Conservation (phyloP, 108 stramenopile species). For the Cyclostephanos invisitatus region DNA sequence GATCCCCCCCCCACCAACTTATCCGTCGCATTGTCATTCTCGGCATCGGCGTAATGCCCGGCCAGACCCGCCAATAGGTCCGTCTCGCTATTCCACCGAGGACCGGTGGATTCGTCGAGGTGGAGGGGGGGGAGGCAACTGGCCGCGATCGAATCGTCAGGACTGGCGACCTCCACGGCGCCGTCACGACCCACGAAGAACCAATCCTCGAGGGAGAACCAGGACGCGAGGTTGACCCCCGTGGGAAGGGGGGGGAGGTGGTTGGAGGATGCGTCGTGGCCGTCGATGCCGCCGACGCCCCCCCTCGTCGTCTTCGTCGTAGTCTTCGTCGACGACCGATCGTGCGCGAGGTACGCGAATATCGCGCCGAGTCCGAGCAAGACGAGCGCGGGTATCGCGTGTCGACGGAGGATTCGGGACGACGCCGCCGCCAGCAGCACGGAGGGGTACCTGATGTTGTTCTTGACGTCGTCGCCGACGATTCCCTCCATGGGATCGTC, state of each 20-base stretch:
- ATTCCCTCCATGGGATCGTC: neutral
- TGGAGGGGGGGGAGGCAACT: constrained; percentile 72
- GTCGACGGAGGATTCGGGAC: neutral
- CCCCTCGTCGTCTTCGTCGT: neutral
- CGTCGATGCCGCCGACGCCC: neutral
- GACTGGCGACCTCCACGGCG: constrained; percentile 72
- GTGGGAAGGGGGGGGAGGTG: constrained; percentile 44
- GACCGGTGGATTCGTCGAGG: constrained; percentile 54
- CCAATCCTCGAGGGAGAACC: constrained; percentile 85
- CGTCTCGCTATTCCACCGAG: constrained; percentile 74
- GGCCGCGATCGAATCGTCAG: constrained; percentile 52
- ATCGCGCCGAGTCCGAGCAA: neutral
- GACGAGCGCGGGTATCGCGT: neutral
- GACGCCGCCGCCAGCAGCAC: too few species aligned
- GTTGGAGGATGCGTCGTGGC: neutral
- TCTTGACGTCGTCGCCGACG: neutral
- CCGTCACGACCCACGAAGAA: constrained; percentile 68
- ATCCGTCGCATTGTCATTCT: constrained; percentile 2
- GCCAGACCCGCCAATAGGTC: constrained; percentile 58
- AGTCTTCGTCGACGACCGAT: too few species aligned
- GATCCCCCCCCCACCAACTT: constrained; percentile 21
- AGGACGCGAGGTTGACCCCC: constrained; percentile 74
- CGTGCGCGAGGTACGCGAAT: neutral
- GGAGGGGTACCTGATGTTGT: too few species aligned
- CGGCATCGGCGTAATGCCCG: constrained; percentile 34